A percentile compares a stretch with the other conserved stretches of the same genome.
Evolutionary conservation across 2,329 filamentous ascomycete species (phyloP).

Genomic region (Achaetomium macrosporum): DNA sequence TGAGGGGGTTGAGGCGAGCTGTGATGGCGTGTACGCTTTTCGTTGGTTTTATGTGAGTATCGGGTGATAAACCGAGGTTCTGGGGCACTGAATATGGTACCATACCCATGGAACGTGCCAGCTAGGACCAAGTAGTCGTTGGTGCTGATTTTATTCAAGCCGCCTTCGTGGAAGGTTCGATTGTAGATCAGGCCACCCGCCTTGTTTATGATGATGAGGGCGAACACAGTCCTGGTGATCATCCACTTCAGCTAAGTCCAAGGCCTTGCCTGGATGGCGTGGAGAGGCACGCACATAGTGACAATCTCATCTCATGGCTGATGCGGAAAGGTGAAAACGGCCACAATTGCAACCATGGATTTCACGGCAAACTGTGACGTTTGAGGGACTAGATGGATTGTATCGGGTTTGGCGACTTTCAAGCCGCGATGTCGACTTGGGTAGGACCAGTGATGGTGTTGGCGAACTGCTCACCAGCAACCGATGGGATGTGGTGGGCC

Average conservation of each 20-base stretch:
- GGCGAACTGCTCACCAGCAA: no score
- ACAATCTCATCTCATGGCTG: slow-evolving; percentile 16
- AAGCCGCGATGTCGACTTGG: no score
- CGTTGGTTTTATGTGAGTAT: neutral
- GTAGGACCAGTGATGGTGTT: no score
- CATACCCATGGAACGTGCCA: slow-evolving; percentile 90
- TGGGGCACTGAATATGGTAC: slow-evolving; percentile 25
- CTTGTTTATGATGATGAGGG: slow-evolving; percentile 98
- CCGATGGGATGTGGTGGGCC: neutral
- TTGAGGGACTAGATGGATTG: no score
- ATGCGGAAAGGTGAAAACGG: neutral
- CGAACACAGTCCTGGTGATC: slow-evolving; percentile 76
- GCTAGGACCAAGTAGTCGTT: slow-evolving; percentile 97
- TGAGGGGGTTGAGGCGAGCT: slow-evolving; percentile 54
- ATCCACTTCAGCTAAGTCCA: neutral
- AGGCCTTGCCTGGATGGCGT: neutral
- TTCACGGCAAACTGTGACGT: no score
- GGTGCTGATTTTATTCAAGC: slow-evolving; percentile 78
- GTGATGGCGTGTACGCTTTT: slow-evolving; percentile 63
- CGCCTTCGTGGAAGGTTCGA: slow-evolving; percentile 81
- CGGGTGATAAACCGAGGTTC: slow-evolving; percentile 2
- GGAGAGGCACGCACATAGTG: slow-evolving; percentile 18
- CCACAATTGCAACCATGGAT: no score
- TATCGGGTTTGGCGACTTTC: neutral
- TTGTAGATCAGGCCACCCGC: slow-evolving; percentile 95